Base-by-base conservation (phyloP, 768 basidiomycete genomes). In the Naganishia friedmannii region DNA sequence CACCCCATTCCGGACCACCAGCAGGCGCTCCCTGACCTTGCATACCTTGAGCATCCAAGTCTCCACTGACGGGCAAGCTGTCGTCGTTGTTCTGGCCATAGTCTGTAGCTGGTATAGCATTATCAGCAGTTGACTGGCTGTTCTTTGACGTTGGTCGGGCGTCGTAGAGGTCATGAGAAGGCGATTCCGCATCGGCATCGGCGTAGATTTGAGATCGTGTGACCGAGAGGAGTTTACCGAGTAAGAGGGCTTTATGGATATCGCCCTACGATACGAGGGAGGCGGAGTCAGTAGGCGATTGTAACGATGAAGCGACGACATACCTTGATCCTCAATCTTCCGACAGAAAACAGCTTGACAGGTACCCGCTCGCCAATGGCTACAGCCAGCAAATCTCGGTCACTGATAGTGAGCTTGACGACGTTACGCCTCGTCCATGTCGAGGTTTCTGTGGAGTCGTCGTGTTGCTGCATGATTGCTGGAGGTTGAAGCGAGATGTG, bases 191-290 rank as follows among this genome's bases (percentile, higher is more conserved):
- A 26, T 63, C 39, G 3, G 39, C 60, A 26, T 63, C 60, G n/a
- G 60, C 60, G 60, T 63, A 63, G 42, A 63, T 63, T n/a, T 63
- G 60, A 13, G 60, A 63, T 7, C 60, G 60, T 5, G 60, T 37
- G 3, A 63, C 60, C 6, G 60, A 63, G 29, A 63, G 60, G 7
- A 63, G 39, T 42, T 63, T 63, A 4, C 60, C 60, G 2, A 63
- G 26, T 8, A 63, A 28, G 13, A 63, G 60, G 2, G 60, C 60
- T 63, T 63, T 63, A 23, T 63, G 60, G 8, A 63, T 63, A 63
- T 63, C 39, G 7, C 60, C 60, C 60, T 63, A 46, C 8, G 3
- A 17, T 19, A 42, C 21, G 3, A 32, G 34, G 23, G n/a, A 26
- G 26, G 37, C 7, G 3, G 37, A 26, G 21, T 45, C 42, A 29